Conservation (phyloP, 2,329 filamentous ascomycete species). For the Colletotrichum plurivorum region DNA sequence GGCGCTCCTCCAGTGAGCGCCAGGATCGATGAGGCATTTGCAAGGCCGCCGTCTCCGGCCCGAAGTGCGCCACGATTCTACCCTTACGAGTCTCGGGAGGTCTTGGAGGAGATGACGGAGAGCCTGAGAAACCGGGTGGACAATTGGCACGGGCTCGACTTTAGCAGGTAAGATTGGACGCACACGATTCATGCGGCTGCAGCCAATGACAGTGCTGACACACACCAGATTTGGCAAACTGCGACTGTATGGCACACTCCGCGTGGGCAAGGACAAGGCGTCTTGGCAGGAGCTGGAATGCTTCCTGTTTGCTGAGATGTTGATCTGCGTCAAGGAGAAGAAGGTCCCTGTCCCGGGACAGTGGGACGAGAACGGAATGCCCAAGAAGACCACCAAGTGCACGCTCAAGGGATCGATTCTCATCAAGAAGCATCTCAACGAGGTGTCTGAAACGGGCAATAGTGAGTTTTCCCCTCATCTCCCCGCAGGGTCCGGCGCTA, state of each 20-base stretch:
- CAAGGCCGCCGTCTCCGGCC: constrained; percentile 72
- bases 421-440: constrained; percentile 97
- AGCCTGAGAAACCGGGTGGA: constrained; percentile 90
- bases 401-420: constrained; percentile 97
- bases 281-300: constrained; percentile 99
- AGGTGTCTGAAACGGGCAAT: constrained; percentile 79
- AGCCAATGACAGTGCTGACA: constrained; percentile 46
- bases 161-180: constrained; percentile 72
- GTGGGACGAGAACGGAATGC: constrained; percentile 74
- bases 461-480: constrained; percentile 47
- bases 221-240: constrained; percentile 85
- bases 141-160: constrained; percentile 98
- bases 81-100: constrained; percentile 82
- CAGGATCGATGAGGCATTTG: constrained; percentile 67
- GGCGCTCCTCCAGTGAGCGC: constrained; percentile 55
- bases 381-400: constrained; percentile 79
- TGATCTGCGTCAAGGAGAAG: constrained; percentile 99
- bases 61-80: constrained; percentile 72
- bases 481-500: constrained; percentile 44
- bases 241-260: constrained; percentile 87
- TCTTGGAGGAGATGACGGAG: constrained; percentile 88
- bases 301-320: constrained; percentile 97
- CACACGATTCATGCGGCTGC: constrained; percentile 3
- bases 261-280: constrained; percentile 94
- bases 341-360: constrained; percentile 74